Conservation (phyloP, 2,329 filamentous ascomycete species). For the Hortaea werneckii region DNA sequence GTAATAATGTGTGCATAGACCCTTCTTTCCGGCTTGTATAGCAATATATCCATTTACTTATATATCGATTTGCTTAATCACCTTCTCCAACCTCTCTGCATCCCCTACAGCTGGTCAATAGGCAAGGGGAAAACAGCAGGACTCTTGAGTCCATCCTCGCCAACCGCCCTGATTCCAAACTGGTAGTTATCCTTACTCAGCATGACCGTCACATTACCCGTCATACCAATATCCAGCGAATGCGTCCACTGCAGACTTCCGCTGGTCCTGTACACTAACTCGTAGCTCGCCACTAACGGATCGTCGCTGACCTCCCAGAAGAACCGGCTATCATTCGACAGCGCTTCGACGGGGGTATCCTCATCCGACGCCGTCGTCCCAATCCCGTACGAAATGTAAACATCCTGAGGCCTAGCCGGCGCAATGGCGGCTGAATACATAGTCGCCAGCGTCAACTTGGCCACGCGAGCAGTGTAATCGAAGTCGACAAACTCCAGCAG, state of each 20-base stretch:
- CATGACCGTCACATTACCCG: conserved; percentile 35
- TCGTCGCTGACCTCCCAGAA: conserved; percentile 38
- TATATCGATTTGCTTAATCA: no score
- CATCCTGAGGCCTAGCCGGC: conserved; percentile 41
- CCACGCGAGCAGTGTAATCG: conserved; percentile 44
- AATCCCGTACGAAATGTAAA: conserved; percentile 29
- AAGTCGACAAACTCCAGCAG: conserved; percentile 48
- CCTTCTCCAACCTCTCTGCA: no score
- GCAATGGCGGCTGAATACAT: conserved; percentile 46
- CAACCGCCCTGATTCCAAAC: conserved; percentile 46
- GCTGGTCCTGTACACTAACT: conserved; percentile 47
- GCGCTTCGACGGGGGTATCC: conserved; percentile 13
- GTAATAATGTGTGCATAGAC: no score
- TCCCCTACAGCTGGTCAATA: neutral
- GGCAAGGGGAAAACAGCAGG: conserved; percentile 38
- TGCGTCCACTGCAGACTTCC: conserved; percentile 34
- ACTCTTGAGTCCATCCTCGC: conserved; percentile 41
- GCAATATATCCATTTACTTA: no score
- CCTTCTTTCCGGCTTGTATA: no score
- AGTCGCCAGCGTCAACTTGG: conserved; percentile 44
- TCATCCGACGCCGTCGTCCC: conserved; percentile 17
- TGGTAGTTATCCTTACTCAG: conserved; percentile 50
- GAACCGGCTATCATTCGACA: conserved; percentile 40
- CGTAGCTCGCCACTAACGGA: conserved; percentile 37
- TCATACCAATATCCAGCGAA: conserved; percentile 36